Evolutionary conservation across 306 rosid genomes (phyloP).

Genomic region (Cyclanthera cordifolia): DNA sequence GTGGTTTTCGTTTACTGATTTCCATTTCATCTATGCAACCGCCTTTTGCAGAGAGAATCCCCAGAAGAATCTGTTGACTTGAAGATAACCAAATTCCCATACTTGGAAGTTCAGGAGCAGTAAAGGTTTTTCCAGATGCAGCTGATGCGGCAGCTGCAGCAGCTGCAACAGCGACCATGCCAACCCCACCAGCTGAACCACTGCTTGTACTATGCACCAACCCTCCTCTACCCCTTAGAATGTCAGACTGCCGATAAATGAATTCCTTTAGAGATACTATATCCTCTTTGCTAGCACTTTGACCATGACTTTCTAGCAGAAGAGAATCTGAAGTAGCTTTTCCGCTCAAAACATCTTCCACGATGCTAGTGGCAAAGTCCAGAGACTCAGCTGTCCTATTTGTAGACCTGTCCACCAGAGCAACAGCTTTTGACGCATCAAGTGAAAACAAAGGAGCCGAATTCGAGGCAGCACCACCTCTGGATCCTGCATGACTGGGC

Average conservation of each 20-base stretch:
- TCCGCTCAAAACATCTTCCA: conserved; percentile 72
- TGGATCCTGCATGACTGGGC: conserved; percentile 46
- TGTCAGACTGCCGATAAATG: conserved; percentile 71
- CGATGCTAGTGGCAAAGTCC: conserved; percentile 56
- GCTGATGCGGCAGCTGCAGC: conserved; percentile 85
- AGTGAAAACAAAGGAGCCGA: conserved; percentile 67
- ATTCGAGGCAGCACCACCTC: conserved; percentile 42
- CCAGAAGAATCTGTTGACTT: conserved; percentile 50
- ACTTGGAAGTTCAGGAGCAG: conserved; percentile 73
- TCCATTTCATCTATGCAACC: conserved; percentile 65
- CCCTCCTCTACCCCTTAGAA: conserved; percentile 74
- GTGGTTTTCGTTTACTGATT: conserved; percentile 54
- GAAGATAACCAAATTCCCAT: conserved; percentile 74
- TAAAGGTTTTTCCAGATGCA: conserved; percentile 55
- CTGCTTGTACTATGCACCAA: conserved; percentile 42
- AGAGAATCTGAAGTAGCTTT: conserved; percentile 80
- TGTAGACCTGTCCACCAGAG: conserved; percentile 49
- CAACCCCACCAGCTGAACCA: conserved; percentile 66
- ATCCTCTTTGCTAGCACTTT: conserved; percentile 57
- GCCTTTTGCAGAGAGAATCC: conserved; percentile 69
- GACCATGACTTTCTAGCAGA: conserved; percentile 69
- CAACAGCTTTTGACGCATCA: conserved; percentile 76
- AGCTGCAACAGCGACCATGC: conserved; percentile 87
- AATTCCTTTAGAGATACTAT: conserved; percentile 64
- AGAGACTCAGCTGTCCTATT: conserved; percentile 59